Evolutionary conservation across 306 rosid species (phyloP).

Genomic region (Comarum palustre): DNA sequence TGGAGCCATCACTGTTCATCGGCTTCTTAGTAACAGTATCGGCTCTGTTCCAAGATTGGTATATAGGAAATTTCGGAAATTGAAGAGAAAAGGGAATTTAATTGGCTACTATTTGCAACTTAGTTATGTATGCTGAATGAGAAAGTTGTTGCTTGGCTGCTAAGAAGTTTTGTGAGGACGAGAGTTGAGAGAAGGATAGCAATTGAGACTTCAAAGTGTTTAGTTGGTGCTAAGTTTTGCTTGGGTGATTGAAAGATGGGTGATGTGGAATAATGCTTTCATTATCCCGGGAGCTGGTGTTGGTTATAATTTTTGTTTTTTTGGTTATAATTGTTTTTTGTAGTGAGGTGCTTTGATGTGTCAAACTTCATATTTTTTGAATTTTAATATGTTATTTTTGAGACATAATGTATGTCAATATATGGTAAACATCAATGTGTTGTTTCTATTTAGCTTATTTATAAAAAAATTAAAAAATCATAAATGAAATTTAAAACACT

Average conservation of each 20-base stretch:
- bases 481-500: no score
- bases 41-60: no score
- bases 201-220: neutral
- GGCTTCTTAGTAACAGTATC: no score
- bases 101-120: neutral
- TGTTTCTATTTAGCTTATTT: no score
- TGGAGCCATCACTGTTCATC: no score
- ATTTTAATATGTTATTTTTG: no score
- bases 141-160: neutral
- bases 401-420: no score
- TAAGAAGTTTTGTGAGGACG: neutral
- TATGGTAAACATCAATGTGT: no score
- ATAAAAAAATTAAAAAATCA: no score
- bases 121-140: neutral
- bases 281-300: neutral
- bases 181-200: neutral
- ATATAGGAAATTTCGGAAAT: no score
- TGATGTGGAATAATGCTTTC: neutral
- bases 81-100: no score
- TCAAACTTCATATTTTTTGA: no score
- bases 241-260: neutral
- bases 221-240: neutral
- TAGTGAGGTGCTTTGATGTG: neutral
- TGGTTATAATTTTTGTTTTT: neutral
- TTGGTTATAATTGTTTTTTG: neutral